Evolutionary conservation across 768 basidiomycete genomes (phyloP).

Genomic region (Boletales sp.): DNA sequence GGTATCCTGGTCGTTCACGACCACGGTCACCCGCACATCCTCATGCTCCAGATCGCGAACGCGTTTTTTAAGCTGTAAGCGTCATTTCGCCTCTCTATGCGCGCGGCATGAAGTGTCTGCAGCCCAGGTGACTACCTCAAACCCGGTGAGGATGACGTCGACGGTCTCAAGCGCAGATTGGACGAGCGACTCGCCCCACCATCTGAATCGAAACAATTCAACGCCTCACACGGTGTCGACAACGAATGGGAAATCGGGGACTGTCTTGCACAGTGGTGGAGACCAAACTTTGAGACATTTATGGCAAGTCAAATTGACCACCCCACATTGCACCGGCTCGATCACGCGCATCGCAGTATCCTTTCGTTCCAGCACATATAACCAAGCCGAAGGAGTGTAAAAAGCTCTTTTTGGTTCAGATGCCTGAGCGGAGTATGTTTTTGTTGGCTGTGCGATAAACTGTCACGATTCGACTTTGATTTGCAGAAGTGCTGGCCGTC

Average conservation of each 20-base stretch:
- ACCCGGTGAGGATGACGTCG: constrained; percentile 90
- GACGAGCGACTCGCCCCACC: constrained; percentile 88
- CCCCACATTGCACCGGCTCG: background rate
- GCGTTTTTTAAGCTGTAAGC: constrained; percentile 97
- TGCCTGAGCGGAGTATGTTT: constrained; percentile 87
- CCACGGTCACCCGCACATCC: constrained; percentile 95
- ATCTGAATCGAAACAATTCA: constrained; percentile 68
- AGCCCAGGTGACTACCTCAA: constrained; percentile 99
- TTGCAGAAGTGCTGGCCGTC: constrained; percentile 87
- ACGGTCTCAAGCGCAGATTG: constrained; percentile 84
- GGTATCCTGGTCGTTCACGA: constrained; percentile 80
- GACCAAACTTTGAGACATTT: constrained; percentile 98
- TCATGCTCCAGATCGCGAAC: constrained; percentile 98
- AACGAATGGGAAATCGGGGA: constrained; percentile 97
- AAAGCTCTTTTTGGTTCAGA: constrained; percentile 90
- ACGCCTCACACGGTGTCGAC: constrained; percentile 70
- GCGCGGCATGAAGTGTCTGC: background rate
- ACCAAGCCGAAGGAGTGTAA: constrained; percentile 99
- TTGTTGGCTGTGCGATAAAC: background rate
- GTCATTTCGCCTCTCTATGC: background rate
- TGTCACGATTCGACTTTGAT: background rate
- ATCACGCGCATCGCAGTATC: constrained; percentile 55
- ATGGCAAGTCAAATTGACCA: constrained; percentile 60
- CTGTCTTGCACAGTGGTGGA: constrained; percentile 97
- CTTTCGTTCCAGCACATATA: constrained; percentile 92